Base-by-base conservation (phyloP, 2,329 filamentous ascomycete species). In the Epichloe sp. region DNA sequence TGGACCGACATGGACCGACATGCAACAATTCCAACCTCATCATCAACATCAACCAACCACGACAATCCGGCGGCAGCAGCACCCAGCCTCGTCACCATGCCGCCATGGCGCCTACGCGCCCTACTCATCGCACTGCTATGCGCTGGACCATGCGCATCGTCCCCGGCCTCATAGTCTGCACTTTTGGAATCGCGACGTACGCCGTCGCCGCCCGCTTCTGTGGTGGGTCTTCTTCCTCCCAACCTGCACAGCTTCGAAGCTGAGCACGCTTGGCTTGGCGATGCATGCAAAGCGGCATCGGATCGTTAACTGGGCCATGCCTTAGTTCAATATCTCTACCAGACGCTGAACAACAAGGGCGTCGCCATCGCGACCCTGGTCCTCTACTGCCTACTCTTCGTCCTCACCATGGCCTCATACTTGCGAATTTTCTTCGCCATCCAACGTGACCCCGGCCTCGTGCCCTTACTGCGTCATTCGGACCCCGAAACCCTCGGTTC, bases 121-220 rank as follows among this genome's bases (percentile, higher is more conserved):
- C 58, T 23, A 64, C 60, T 57, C 62, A 61, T 31, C 57, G 58
- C 50, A 53, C 59, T 46, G 62, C 56, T 34, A 63, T 60, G 42
- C 62, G 65, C 51, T 67, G 66, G 64, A 59, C 62, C 36, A 59
- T 66, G 48, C 76, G 83, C 53, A 67, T 85, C 51, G 80, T 95
- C 52, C 89, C 89, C 4, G 58, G 82, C 40, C 63, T 91, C 48
- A 76, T 95, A 41, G 66, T 81, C 36, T 82, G 75, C 34, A 72
- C 79, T 38, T 75, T 87, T 54, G 81, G 74, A 38, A 88, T 87
- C 65, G 79, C 79, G 19, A 85, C 80, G 36, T 95, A 85, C 68
- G 81, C 82, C 14, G 65, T 89, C 47, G 79, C 86, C 47, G 81
- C 23, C 21, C 42, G 48, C 34, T 21, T 50, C 6, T 38, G 42